Base-by-base conservation (phyloP, 2,329 filamentous ascomycete species). In the Colletotrichum sidae region DNA sequence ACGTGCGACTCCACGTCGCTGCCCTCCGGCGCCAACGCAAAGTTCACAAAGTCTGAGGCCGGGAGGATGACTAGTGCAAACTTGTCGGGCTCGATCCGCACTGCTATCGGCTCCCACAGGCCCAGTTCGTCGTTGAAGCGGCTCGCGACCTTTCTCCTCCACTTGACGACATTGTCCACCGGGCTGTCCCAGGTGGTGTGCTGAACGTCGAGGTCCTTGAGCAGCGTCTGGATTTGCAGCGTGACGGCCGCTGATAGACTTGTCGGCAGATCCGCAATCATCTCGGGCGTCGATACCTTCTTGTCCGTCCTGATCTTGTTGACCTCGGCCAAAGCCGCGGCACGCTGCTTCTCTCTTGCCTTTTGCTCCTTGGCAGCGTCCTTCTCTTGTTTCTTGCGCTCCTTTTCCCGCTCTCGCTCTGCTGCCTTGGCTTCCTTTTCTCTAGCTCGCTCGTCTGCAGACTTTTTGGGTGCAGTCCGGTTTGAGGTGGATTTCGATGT, bases 221-320 rank as follows among this genome's bases (percentile, higher is more conserved):
- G 78, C n/a, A 89, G 77, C 1, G 79, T 74, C 58, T 83, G 77
- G 6, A 85, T 75, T 51, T 86, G 84, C 2, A 81, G 75, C 33
- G 73, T 79, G 33, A 84, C 72, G 0, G 76, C 79, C 0, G 81
- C 75, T 25, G 84, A 77, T 1, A 95, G 77, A 2, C 83, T 84
- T 0, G 78, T 76, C 0, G 92, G 86, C 33, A 95, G 79, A 70
- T 92, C 87, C 2, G 93, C 83, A 55, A 95, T 89, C 92, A 96
- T 95, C 75, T 96, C 92, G 0, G 85, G 85, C 0, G 88, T 86
- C 0, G 91, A 91, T 0, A 89, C 79, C 70, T 92, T 93, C 78
- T 92, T 93, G 77, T 93, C 89, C 0, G 87, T 88, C 55, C 88
- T 88, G 9, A 90, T 78, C 71, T 90, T 93, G 77, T 95, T 95